Percentiles rank a stretch among this genome's conserved stretches.
phyloP scores from a whole-genome alignment of 345 rosid genomes.

The Populus davidiana region DNA sequence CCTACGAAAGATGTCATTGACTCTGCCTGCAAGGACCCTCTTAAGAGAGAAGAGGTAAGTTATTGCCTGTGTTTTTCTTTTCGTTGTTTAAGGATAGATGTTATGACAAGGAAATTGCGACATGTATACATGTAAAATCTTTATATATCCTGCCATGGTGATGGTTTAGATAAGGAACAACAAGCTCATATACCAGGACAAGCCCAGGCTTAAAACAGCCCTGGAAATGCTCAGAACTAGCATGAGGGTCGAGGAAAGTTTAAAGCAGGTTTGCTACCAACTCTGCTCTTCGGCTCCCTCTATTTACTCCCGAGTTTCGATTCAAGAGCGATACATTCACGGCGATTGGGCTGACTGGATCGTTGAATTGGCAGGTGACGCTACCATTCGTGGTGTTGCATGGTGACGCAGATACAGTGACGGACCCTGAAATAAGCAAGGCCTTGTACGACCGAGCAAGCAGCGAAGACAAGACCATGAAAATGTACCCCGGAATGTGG shows the following conservation, averaged over 20 bases:
- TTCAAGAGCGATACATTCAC: not conserved
- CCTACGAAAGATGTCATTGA: slow-evolving; percentile 87
- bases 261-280: slow-evolving; percentile 45
- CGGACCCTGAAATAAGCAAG: slow-evolving; percentile 96
- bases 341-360: not conserved
- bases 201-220: slow-evolving; percentile 90
- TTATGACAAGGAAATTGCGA: not conserved
- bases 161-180: slow-evolving; percentile 65
- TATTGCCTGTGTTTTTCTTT: not conserved
- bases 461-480: slow-evolving; percentile 76
- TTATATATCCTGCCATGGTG: not conserved
- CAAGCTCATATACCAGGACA: slow-evolving; percentile 93
- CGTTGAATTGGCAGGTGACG: slow-evolving; percentile 45
- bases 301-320: not conserved
- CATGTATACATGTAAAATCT: not conserved
- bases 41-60: slow-evolving; percentile 71
- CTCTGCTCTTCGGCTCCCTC: not conserved
- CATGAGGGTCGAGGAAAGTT: slow-evolving; percentile 69
- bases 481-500: slow-evolving; percentile 93
- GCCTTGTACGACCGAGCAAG: slow-evolving; percentile 66
- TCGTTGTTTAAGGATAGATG: not conserved
- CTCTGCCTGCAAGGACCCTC: slow-evolving; percentile 73
- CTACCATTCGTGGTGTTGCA: slow-evolving; percentile 82
- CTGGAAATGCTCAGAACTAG: slow-evolving; percentile 91
- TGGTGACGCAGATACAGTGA: slow-evolving; percentile 90